A percentile compares a stretch with the other conserved stretches of the same genome.
phyloP scores from a whole-genome alignment of 805 yeast genomes.

The Hermanozyma aechmeae region DNA sequence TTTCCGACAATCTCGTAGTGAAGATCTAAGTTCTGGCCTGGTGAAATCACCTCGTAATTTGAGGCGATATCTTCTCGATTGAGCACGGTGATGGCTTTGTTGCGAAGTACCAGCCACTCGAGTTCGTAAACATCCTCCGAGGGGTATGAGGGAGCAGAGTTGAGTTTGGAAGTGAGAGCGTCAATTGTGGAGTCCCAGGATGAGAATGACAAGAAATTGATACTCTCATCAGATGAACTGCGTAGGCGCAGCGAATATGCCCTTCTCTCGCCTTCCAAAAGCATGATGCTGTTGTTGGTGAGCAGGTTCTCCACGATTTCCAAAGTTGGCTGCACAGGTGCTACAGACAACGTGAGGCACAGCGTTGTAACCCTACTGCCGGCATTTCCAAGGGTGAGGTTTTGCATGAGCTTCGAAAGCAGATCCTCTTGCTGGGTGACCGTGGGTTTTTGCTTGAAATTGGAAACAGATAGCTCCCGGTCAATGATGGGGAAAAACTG shows the following conservation, averaged over 20 bases:
- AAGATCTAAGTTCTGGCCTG: slow-evolving; percentile 33
- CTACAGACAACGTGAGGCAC: slow-evolving; percentile 19
- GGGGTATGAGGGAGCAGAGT: slow-evolving; percentile 31
- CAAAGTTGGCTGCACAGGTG: slow-evolving; percentile 52
- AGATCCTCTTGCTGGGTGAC: too few relatives aligned
- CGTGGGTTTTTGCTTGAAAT: slow-evolving; percentile 6
- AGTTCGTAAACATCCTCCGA: slow-evolving; percentile 64
- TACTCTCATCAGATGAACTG: slow-evolving; percentile 49
- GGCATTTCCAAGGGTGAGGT: slow-evolving; percentile 16
- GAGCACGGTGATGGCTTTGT: slow-evolving; percentile 46
- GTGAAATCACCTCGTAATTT: slow-evolving; percentile 28
- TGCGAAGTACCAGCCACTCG: slow-evolving; percentile 56
- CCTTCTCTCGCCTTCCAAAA: slow-evolving; percentile 67
- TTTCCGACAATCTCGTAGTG: slow-evolving; percentile 60
- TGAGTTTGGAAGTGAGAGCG: slow-evolving; percentile 47
- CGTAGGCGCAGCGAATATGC: slow-evolving; percentile 41
- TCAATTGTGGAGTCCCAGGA: slow-evolving; percentile 70
- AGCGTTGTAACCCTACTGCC: slow-evolving; percentile 10
- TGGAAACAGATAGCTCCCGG: slow-evolving; percentile 13
- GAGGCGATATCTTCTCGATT: slow-evolving; percentile 34
- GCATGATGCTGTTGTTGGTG: slow-evolving; percentile 60
- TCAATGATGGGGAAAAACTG: slow-evolving; percentile 36
- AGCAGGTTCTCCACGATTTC: slow-evolving; percentile 43
- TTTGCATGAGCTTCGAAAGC: slow-evolving; percentile 11
- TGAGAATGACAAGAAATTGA: slow-evolving; percentile 50